A percentile compares a stretch with the other conserved stretches of the same genome.
Evolutionary conservation across 768 basidiomycete genomes (phyloP).

Genomic region (Pleurotus pulmonarius): DNA sequence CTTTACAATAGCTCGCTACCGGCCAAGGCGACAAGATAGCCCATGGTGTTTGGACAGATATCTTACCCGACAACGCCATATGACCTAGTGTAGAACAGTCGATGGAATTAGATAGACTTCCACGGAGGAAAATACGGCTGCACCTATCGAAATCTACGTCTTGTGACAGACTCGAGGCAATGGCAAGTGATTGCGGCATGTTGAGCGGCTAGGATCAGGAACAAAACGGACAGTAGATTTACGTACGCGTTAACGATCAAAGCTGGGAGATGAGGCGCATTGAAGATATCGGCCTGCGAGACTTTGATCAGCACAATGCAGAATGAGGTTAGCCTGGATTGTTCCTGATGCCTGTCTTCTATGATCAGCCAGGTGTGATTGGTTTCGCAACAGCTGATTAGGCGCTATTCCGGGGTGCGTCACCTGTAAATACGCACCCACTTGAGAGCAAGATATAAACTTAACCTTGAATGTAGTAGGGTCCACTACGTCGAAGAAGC

Average conservation of each 20-base stretch:
- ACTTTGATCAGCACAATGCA: background rate
- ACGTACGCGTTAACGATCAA: background rate
- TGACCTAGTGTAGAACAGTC: background rate
- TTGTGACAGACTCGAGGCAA: slow-evolving; percentile 8
- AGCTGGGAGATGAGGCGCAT: background rate
- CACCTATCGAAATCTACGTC: background rate
- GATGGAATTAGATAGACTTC: background rate
- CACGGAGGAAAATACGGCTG: background rate
- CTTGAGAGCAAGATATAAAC: slow-evolving; percentile 2
- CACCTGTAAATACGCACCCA: background rate
- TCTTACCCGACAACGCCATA: background rate
- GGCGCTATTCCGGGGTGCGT: background rate
- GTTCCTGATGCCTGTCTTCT: slow-evolving; percentile 1
- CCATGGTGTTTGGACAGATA: background rate
- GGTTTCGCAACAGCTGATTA: background rate
- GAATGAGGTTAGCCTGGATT: slow-evolving; percentile 1
- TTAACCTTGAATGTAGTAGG: slow-evolving; percentile 3
- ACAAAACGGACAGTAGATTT: background rate
- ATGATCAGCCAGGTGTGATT: background rate
- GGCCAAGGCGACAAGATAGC: background rate
- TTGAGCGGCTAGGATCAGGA: background rate
- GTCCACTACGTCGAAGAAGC: slow-evolving; percentile 5
- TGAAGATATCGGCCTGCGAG: background rate
- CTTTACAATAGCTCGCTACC: background rate
- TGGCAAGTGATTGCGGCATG: background rate